Evolutionary conservation across 2,329 filamentous ascomycete species (phyloP), one percentile per base, ranked within the genome.

Genomic region (Ophiosphaerella herpotricha): DNA sequence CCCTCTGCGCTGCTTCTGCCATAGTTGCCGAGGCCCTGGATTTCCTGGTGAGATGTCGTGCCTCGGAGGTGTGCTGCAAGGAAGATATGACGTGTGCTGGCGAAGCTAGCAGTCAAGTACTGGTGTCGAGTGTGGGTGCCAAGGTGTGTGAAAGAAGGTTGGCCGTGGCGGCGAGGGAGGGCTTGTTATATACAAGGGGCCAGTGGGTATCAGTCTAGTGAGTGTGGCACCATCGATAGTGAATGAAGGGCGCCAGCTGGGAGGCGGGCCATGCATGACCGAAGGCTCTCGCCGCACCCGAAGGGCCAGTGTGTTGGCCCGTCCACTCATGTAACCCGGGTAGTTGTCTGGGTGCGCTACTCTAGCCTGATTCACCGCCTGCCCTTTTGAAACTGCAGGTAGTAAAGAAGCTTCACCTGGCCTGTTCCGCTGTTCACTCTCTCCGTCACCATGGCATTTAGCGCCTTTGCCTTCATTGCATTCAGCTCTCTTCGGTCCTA

Each of bases 1-100:
- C 88, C 66, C 90, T 86, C 75, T 92, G 88, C 32, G 89, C 86
- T 78, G 61, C 59, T 43, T 70, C 64, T 45, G 63, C 63, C 64
- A 68, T 69, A 23, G 14, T 29, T 61, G 54, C 32, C 47, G 52
- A 24, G 13, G 26, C 6, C 26, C 26, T 11, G 23, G 18, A 23
- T 26, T 36, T 21, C 26, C 47, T 42, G 34, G 18, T 43, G 39
- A 34, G 29, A 49, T 39, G 37, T 50, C 40, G 54, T 29, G 57
- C 57, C 46, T 47, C 50, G 34, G 55, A 44, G 32, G 40, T 41
- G 36, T 32, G 26, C 26, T 23, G 38, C 44, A 55, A 46, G 43
- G 40, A 52, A 24, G 41, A 38, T 49, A 52, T 32, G 29, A 21
- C 9, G 42, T 36, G 29, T 11, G 11, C 26, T 29, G 26, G 18